These are phyloP conservation scores for Aristolochia fimbriata DNA, from an alignment of 164 flowering plant genomes.

Conservation along the genomic window DNA sequence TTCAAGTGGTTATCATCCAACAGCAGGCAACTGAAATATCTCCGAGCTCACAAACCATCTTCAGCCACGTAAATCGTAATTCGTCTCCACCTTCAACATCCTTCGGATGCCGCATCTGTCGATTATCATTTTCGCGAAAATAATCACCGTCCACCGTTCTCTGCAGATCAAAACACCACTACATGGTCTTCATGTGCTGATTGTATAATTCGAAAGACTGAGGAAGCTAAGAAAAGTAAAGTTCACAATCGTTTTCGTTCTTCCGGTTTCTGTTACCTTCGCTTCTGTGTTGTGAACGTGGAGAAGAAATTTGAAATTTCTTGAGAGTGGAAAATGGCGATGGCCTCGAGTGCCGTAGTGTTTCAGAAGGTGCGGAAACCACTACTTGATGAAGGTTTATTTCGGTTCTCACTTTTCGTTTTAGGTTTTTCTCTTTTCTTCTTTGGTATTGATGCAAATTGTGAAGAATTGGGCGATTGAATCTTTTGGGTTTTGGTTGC, in stretches of 20 bases:
- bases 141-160: too few relatives aligned
- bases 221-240: neutral
- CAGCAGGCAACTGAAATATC: too few relatives aligned
- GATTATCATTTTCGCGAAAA: too few relatives aligned
- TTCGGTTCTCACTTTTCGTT: neutral
- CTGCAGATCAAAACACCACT: too few relatives aligned
- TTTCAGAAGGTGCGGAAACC: slow-evolving; percentile 3
- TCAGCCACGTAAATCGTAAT: too few relatives aligned
- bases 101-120: too few relatives aligned
- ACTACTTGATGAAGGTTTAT: neutral
- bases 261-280: too few relatives aligned
- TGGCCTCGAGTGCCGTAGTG: slow-evolving; percentile 1
- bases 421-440: neutral
- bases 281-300: neutral
- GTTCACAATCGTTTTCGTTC: neutral
- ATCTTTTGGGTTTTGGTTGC: neutral
- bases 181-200: neutral
- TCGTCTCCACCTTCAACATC: too few relatives aligned
- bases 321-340: slow-evolving; percentile 3
- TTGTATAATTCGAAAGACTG: neutral
- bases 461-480: neutral
- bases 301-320: neutral
- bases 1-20: too few relatives aligned
- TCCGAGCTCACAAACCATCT: too few relatives aligned
- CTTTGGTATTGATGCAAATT: neutral